Evolutionary conservation across 139 green algal genomes (phyloP).

Genomic region (Closterium sp.): DNA sequence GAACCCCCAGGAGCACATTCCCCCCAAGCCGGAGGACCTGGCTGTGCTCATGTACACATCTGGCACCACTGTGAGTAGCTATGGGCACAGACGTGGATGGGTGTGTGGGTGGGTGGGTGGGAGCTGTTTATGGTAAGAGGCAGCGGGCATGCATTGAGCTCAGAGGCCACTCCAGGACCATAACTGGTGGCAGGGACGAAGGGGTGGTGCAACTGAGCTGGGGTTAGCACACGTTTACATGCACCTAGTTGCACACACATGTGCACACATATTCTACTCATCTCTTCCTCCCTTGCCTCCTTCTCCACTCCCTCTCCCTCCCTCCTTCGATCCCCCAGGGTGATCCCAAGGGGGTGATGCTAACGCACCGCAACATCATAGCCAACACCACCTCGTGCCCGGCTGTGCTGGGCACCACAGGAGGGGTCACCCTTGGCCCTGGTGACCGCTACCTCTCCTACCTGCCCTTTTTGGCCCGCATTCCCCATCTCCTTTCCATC

Average conservation of each 20-base stretch:
- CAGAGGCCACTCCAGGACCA: too few species aligned
- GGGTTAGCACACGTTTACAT: too few species aligned
- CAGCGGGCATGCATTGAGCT: not conserved
- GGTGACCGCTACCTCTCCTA: constrained; percentile 38
- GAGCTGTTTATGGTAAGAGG: not conserved
- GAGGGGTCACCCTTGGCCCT: not conserved
- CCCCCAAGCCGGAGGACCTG: not conserved
- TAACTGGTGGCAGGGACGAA: too few species aligned
- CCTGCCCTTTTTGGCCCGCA: constrained; percentile 30
- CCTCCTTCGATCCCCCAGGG: constrained; percentile 36
- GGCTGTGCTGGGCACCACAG: not conserved
- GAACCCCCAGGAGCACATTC: not conserved
- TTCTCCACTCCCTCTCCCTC: not conserved
- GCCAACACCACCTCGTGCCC: constrained; percentile 1
- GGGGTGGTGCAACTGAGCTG: too few species aligned
- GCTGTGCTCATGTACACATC: not conserved
- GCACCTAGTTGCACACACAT: too few species aligned
- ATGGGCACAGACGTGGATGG: too few species aligned
- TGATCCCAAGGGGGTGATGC: constrained; percentile 73
- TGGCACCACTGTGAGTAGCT: not conserved
- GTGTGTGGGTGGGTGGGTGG: not conserved
- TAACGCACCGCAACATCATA: constrained; percentile 62
- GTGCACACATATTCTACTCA: not conserved
- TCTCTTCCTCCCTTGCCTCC: not conserved
- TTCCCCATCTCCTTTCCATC: not conserved